Conservation (phyloP, 2,329 filamentous ascomycete species). For the Helminthosporium solani region DNA sequence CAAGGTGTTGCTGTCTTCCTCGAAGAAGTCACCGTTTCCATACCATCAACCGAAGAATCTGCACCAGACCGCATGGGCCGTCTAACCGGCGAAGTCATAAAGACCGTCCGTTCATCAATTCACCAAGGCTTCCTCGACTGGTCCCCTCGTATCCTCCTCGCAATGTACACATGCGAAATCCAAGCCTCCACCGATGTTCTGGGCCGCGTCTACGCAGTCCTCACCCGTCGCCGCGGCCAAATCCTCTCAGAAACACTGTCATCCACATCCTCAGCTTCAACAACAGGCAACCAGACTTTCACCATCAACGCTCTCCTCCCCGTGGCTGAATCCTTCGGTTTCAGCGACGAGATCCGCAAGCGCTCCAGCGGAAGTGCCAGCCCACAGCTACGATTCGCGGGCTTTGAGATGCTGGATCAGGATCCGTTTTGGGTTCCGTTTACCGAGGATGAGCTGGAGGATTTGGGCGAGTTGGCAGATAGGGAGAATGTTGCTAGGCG, state of each 20-base stretch:
- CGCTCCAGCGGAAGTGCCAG: slow-evolving; percentile 85
- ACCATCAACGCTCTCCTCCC: slow-evolving; percentile 86
- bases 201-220: slow-evolving; percentile 92
- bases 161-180: slow-evolving; percentile 98
- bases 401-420: slow-evolving; percentile 89
- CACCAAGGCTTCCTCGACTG: slow-evolving; percentile 88
- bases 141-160: slow-evolving; percentile 90
- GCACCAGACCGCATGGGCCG: slow-evolving; percentile 66
- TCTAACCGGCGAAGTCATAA: slow-evolving; percentile 90
- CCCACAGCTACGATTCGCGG: slow-evolving; percentile 89
- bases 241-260: slow-evolving; percentile 91
- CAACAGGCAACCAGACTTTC: slow-evolving; percentile 90
- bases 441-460: slow-evolving; percentile 94
- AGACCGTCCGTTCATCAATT: slow-evolving; percentile 81
- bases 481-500: slow-evolving; percentile 93
- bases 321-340: slow-evolving; percentile 93
- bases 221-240: slow-evolving; percentile 87
- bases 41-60: slow-evolving; percentile 54
- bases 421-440: slow-evolving; percentile 98
- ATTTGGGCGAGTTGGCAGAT: slow-evolving; percentile 90
- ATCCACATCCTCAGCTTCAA: slow-evolving; percentile 93
- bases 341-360: slow-evolving; percentile 94
- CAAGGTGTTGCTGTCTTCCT: slow-evolving; percentile 91
- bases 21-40: slow-evolving; percentile 69
- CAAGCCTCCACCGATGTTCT: slow-evolving; percentile 95